phyloP scores from a whole-genome alignment of 2,329 filamentous ascomycete genomes.

The Simplicillium aogashimaense region DNA sequence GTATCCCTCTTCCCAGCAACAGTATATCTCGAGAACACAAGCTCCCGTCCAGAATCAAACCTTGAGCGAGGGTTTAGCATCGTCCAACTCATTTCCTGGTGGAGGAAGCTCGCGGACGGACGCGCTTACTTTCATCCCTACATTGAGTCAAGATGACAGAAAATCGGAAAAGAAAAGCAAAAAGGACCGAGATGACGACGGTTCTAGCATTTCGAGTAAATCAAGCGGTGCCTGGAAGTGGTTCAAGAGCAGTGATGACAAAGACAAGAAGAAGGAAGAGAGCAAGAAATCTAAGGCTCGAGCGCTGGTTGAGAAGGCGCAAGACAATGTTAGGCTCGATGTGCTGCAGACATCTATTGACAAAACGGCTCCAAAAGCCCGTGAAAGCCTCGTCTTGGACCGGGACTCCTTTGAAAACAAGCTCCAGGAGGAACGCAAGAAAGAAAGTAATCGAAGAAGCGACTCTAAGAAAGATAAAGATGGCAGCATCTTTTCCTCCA shows the following conservation, averaged over 20 bases:
- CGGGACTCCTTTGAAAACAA: slow-evolving; percentile 63
- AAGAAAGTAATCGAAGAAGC: slow-evolving; percentile 65
- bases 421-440: slow-evolving; percentile 73
- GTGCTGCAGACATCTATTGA: slow-evolving; percentile 85
- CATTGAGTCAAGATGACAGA: slow-evolving; percentile 57
- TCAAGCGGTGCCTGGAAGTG: slow-evolving; percentile 62
- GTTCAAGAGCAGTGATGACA: slow-evolving; percentile 67
- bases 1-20: slow-evolving; percentile 2
- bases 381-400: slow-evolving; percentile 78
- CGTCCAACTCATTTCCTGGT: slow-evolving; percentile 53
- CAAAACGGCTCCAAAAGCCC: slow-evolving; percentile 48
- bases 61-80: slow-evolving; percentile 17
- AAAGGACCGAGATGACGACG: slow-evolving; percentile 58
- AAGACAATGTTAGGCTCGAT: slow-evolving; percentile 77
- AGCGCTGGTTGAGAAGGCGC: slow-evolving; percentile 42
- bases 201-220: slow-evolving; percentile 53
- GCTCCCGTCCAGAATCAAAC: slow-evolving; percentile 12
- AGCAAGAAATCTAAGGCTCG: slow-evolving; percentile 60
- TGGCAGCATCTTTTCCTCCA: slow-evolving; percentile 82
- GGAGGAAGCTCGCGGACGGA: slow-evolving; percentile 61
- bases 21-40: slow-evolving; percentile 14
- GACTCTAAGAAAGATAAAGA: slow-evolving; percentile 87
- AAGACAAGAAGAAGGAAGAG: slow-evolving; percentile 49
- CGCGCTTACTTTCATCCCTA: slow-evolving; percentile 71
- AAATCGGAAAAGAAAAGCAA: slow-evolving; percentile 66